Evolutionary conservation across 140 eudicot genomes (phyloP).

Genomic region (Cichorium intybus): DNA sequence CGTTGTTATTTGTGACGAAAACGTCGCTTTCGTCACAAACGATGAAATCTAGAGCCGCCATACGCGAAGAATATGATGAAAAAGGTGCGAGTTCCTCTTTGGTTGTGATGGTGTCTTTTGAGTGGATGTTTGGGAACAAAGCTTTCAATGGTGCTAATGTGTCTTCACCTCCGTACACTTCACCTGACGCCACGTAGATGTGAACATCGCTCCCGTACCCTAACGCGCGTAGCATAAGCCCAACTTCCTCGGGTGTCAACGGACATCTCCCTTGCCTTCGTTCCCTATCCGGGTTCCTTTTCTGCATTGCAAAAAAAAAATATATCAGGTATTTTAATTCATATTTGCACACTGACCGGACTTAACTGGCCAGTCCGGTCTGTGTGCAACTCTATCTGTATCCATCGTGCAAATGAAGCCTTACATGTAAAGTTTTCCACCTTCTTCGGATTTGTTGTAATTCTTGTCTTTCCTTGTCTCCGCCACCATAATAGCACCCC

Average conservation of each 20-base stretch:
- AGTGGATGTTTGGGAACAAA: conserved; percentile 62
- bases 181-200: conserved; percentile 83
- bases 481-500: conserved; percentile 82
- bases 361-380: too few species aligned
- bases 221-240: conserved; percentile 74
- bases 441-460: conserved; percentile 57
- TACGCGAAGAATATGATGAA: conserved; percentile 57
- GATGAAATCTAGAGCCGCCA: conserved; percentile 80
- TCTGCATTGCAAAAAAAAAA: conserved; percentile 25
- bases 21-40: conserved; percentile 79
- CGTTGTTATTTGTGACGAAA: conserved; percentile 78
- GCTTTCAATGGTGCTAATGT: conserved; percentile 66
- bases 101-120: conserved; percentile 57
- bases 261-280: conserved; percentile 88
- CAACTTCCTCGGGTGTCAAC: conserved; percentile 82
- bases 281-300: conserved; percentile 60
- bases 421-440: conserved; percentile 84
- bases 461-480: conserved; percentile 58
- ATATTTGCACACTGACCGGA: neutral
- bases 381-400: neutral
- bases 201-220: conserved; percentile 62
- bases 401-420: neutral
- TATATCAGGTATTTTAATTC: neutral
- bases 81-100: conserved; percentile 56
- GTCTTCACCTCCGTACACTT: conserved; percentile 75